Evolutionary conservation across 1,284 basidiomycete genomes (phyloP).

Genomic region (Blastosporella zonata): DNA sequence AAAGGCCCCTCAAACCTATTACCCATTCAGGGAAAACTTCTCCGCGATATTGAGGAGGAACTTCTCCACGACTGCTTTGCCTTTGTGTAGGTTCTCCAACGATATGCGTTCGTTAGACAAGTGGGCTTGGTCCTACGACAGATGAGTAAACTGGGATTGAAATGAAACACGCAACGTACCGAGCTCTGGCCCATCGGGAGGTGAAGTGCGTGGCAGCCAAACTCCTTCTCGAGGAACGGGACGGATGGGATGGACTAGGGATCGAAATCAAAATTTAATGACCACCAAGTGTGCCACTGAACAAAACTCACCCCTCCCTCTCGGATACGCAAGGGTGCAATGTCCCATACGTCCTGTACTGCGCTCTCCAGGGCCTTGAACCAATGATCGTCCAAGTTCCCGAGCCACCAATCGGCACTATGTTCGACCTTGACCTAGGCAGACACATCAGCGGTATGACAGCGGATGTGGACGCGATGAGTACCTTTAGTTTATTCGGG

Average conservation of each 20-base stretch:
- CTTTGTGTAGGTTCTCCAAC: conserved; percentile 69
- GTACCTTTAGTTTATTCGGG: conserved; percentile 71
- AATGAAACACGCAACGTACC: conserved; percentile 39
- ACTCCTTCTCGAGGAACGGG: conserved; percentile 90
- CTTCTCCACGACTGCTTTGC: conserved; percentile 71
- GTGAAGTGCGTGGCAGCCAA: conserved; percentile 80
- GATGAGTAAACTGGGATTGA: conserved; percentile 1
- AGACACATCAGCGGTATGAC: conserved; percentile 5
- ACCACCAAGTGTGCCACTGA: conserved; percentile 8
- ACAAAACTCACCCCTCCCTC: conserved; percentile 81
- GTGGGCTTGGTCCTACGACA: conserved; percentile 74
- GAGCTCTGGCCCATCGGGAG: conserved; percentile 86
- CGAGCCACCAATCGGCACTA: conserved; percentile 95
- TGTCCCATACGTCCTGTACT: conserved; percentile 82
- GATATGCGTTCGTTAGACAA: conserved; percentile 85
- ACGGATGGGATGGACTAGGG: conserved; percentile 84
- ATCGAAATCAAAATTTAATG: not conserved
- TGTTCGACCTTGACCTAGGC: conserved; percentile 75
- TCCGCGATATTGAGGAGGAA: conserved; percentile 52
- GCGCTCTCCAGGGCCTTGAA: conserved; percentile 82
- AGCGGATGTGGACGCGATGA: not conserved
- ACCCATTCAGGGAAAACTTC: conserved; percentile 11
- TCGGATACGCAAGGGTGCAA: conserved; percentile 82
- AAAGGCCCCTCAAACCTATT: not conserved
- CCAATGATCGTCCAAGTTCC: conserved; percentile 78